These are phyloP conservation scores for Zasmidium citrigriseum DNA, from an alignment of 2,329 filamentous ascomycete species.

Conservation along the genomic window DNA sequence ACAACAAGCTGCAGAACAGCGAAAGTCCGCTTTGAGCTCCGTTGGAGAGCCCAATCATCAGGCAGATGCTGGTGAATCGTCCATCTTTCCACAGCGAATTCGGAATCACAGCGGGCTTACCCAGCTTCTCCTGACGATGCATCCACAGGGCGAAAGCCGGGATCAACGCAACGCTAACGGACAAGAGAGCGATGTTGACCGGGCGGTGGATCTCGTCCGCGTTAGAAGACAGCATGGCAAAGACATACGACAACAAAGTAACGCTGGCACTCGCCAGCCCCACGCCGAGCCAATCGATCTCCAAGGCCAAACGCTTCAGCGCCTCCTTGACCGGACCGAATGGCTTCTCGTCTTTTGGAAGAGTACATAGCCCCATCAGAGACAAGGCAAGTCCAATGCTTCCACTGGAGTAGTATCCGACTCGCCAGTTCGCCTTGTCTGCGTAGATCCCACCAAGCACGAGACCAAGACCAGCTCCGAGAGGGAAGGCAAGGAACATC, in stretches of 20 bases:
- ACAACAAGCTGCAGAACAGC: constrained; percentile 14
- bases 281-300: constrained; percentile 58
- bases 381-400: constrained; percentile 45
- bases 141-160: constrained; percentile 59
- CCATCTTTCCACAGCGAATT: constrained; percentile 62
- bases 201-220: constrained; percentile 19
- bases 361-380: constrained; percentile 39
- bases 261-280: constrained; percentile 48
- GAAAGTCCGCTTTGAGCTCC: constrained; percentile 42
- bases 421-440: constrained; percentile 53
- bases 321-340: constrained; percentile 26
- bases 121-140: constrained; percentile 46
- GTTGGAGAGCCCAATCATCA: constrained; percentile 41
- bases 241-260: constrained; percentile 53
- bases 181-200: constrained; percentile 42
- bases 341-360: constrained; percentile 34
- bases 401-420: constrained; percentile 51
- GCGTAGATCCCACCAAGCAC: constrained; percentile 53
- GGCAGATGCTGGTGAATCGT: constrained; percentile 58
- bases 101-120: constrained; percentile 60
- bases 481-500: constrained; percentile 50
- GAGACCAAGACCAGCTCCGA: constrained; percentile 55
- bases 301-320: constrained; percentile 35
- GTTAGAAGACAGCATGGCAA: constrained; percentile 31
- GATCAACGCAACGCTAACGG: constrained; percentile 45